Percentiles rank a stretch among this genome's conserved stretches.
phyloP scores from a whole-genome alignment of 352 stramenopile genomes.

The Pythium sp. region DNA sequence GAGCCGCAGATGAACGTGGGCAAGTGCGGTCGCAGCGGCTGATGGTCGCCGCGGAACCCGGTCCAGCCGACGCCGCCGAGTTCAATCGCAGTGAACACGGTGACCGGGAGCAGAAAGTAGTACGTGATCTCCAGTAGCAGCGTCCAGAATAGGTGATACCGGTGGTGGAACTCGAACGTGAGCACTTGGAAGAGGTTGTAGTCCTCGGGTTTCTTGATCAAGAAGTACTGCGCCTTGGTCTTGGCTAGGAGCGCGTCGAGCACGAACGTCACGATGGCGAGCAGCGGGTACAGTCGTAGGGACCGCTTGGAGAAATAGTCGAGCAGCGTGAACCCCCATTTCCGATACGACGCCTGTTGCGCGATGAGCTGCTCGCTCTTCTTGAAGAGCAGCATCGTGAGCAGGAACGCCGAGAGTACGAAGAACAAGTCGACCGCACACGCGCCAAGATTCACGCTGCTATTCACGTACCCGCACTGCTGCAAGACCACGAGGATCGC shows the following conservation, averaged over 20 bases:
- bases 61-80: slow-evolving; percentile 18
- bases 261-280: slow-evolving; percentile 27
- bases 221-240: not conserved
- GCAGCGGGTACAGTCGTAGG: slow-evolving; percentile 53
- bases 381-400: slow-evolving; percentile 22
- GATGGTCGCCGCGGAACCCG: slow-evolving; percentile 25
- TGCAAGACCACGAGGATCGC: slow-evolving; percentile 20
- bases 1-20: slow-evolving; percentile 45
- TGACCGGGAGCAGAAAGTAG: slow-evolving; percentile 35
- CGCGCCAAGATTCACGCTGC: slow-evolving; percentile 14
- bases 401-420: slow-evolving; percentile 26
- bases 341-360: slow-evolving; percentile 10
- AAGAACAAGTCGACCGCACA: slow-evolving; percentile 21
- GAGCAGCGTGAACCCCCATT: slow-evolving; percentile 17
- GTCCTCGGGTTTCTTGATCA: not conserved
- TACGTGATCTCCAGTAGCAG: slow-evolving; percentile 47
- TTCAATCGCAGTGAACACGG: slow-evolving; percentile 16
- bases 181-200: slow-evolving; percentile 37
- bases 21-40: slow-evolving; percentile 27
- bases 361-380: slow-evolving; percentile 19
- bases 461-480: slow-evolving; percentile 14
- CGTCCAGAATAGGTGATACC: slow-evolving; percentile 49
- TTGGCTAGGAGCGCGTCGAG: slow-evolving; percentile 23
- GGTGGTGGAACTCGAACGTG: slow-evolving; percentile 26
- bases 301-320: slow-evolving; percentile 55